These are phyloP conservation scores for Lentinula sp. DNA, from an alignment of 768 basidiomycete species.

Conservation along the genomic window DNA sequence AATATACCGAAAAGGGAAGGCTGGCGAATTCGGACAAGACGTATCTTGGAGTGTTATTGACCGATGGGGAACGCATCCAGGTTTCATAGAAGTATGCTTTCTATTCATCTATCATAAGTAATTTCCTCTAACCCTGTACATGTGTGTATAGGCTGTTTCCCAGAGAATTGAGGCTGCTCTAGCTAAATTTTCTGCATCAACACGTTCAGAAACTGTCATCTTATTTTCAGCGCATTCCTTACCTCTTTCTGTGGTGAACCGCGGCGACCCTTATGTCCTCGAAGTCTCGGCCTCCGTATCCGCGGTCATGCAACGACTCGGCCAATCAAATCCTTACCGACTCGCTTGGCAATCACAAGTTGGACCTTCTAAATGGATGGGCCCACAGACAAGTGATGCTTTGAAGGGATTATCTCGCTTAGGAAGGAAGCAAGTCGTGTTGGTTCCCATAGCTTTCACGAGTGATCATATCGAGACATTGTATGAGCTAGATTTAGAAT, in stretches of 20 bases:
- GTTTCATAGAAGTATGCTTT: conserved; percentile 82
- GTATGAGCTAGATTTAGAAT: conserved; percentile 94
- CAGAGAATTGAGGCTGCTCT: conserved; percentile 84
- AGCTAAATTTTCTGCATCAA: conserved; percentile 65
- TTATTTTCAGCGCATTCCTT: conserved; percentile 97
- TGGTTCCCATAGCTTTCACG: conserved; percentile 97
- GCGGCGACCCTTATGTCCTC: conserved; percentile 93
- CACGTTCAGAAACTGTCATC: conserved; percentile 70
- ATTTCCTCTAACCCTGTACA: conserved; percentile 1
- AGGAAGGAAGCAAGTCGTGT: conserved; percentile 68
- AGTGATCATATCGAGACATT: conserved; percentile 99
- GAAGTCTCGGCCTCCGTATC: conserved; percentile 94
- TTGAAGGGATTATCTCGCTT: conserved; percentile 80
- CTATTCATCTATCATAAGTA: background rate
- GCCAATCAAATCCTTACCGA: conserved; percentile 79
- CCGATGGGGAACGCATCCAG: conserved; percentile 93
- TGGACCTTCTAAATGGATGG: conserved; percentile 97
- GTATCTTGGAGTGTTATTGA: conserved; percentile 98
- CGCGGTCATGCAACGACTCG: conserved; percentile 86
- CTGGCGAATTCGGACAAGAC: conserved; percentile 51
- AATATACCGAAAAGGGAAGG: conserved; percentile 61
- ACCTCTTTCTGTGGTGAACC: conserved; percentile 97
- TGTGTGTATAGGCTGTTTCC: conserved; percentile 66
- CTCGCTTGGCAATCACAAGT: conserved; percentile 98
- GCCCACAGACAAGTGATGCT: conserved; percentile 90